Evolutionary conservation across 805 yeast genomes (phyloP).

Genomic region (Cyberlindnera saturnus): DNA sequence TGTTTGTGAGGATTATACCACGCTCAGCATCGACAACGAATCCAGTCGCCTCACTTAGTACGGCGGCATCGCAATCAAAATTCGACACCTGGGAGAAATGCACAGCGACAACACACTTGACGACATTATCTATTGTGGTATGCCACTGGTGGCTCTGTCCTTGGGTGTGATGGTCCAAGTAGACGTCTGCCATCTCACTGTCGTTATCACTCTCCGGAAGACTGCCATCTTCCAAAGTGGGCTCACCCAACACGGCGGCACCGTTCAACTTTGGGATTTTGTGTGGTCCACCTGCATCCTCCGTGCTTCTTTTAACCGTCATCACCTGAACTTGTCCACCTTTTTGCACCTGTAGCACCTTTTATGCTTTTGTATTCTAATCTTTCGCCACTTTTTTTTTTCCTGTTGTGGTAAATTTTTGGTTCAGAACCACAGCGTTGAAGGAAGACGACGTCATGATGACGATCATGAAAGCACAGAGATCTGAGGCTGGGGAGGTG

Average conservation of each 20-base stretch:
- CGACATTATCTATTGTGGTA: slow-evolving; percentile 72
- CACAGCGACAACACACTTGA: slow-evolving; percentile 80
- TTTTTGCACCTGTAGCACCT: too few species aligned
- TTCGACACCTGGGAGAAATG: slow-evolving; percentile 83
- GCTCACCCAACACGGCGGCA: too few species aligned
- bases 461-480: too few species aligned
- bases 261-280: neutral
- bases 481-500: too few species aligned
- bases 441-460: too few species aligned
- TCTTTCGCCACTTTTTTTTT: too few species aligned
- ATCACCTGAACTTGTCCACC: neutral
- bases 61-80: slow-evolving; percentile 79
- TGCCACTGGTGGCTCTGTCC: slow-evolving; percentile 49
- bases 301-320: neutral
- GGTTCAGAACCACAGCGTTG: too few species aligned
- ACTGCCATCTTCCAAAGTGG: too few species aligned
- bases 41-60: slow-evolving; percentile 90
- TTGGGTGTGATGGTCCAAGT: neutral
- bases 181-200: neutral
- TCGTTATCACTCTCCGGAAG: neutral
- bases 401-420: too few species aligned
- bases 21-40: slow-evolving; percentile 79
- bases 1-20: slow-evolving; percentile 83
- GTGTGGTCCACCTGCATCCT: neutral
- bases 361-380: too few species aligned